Percentiles rank a stretch among this genome's conserved stretches.
Evolutionary conservation across 331 rosid genomes (phyloP).

Genomic region (Malus hybrid): DNA sequence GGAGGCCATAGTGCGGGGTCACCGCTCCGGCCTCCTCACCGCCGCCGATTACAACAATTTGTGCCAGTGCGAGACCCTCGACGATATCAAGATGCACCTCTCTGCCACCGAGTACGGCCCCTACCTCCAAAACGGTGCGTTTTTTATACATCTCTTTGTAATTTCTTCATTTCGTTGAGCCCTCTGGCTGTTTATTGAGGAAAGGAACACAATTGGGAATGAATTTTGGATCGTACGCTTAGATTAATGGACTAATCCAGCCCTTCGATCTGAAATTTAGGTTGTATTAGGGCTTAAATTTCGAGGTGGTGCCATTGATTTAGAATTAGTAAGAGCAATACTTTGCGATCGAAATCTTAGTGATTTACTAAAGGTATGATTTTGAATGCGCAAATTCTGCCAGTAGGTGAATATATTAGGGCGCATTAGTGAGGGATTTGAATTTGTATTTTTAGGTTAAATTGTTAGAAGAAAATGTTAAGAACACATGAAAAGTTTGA

Average conservation of each 20-base stretch:
- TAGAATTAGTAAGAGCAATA: neutral
- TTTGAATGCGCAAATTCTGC: neutral
- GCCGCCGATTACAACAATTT: slow-evolving; percentile 92
- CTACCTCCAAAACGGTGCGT: slow-evolving; percentile 95
- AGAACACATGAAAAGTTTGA: neutral
- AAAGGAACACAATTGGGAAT: neutral
- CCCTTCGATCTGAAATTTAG: neutral
- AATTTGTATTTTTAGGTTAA: neutral
- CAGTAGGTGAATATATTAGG: neutral
- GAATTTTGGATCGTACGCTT: neutral
- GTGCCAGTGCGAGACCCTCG: slow-evolving; percentile 97
- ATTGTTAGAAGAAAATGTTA: neutral
- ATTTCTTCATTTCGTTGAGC: neutral
- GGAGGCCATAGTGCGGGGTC: slow-evolving; percentile 97
- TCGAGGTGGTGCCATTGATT: neutral
- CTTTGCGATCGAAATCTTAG: neutral
- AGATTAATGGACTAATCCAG: neutral
- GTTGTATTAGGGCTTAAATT: neutral
- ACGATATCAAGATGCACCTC: slow-evolving; percentile 98
- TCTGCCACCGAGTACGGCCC: slow-evolving; percentile 98
- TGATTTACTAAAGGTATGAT: neutral
- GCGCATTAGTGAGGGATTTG: neutral
- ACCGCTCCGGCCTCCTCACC: slow-evolving; percentile 75
- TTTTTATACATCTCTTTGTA: neutral
- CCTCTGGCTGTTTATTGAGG: neutral